phyloP scores from a whole-genome alignment of 129 eudicot species.

The Artemisia argyi region DNA sequence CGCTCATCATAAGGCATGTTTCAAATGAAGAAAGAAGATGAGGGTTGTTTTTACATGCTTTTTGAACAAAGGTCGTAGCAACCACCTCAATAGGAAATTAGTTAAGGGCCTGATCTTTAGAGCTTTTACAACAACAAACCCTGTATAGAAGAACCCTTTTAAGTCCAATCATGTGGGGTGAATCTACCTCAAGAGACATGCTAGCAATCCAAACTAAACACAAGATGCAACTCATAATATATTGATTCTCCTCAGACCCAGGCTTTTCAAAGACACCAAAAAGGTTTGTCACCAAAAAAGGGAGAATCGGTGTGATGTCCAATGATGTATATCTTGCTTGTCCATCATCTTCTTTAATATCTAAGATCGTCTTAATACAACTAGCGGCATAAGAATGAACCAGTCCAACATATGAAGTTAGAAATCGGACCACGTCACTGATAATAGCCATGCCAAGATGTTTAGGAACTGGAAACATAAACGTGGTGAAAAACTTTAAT shows the following conservation, averaged over 20 bases:
- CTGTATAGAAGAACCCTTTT: conserved; percentile 55
- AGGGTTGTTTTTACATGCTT: conserved; percentile 73
- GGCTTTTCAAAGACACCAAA: conserved; percentile 78
- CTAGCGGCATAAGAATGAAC: too few species aligned
- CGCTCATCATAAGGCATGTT: too few species aligned
- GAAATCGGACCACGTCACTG: too few species aligned
- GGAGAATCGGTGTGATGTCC: too few species aligned
- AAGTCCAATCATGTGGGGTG: conserved; percentile 65
- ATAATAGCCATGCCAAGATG: too few species aligned
- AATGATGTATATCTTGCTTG: too few species aligned
- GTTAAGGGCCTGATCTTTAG: conserved; percentile 74
- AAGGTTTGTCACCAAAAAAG: too few species aligned
- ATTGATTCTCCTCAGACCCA: conserved; percentile 91
- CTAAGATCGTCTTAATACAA: too few species aligned
- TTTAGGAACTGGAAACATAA: too few species aligned
- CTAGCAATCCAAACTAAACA: conserved; percentile 86
- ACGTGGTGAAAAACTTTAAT: too few species aligned
- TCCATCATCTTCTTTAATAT: too few species aligned
- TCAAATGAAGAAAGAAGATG: conserved; percentile 56
- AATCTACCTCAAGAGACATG: conserved; percentile 71
- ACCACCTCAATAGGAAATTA: conserved; percentile 84
- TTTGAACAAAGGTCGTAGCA: conserved; percentile 75
- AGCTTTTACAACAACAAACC: conserved; percentile 68
- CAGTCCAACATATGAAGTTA: too few species aligned
- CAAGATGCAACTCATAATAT: conserved; percentile 95